These are phyloP conservation scores for Saturnispora halmiae DNA, from an alignment of 805 yeast species.

Conservation along the genomic window DNA sequence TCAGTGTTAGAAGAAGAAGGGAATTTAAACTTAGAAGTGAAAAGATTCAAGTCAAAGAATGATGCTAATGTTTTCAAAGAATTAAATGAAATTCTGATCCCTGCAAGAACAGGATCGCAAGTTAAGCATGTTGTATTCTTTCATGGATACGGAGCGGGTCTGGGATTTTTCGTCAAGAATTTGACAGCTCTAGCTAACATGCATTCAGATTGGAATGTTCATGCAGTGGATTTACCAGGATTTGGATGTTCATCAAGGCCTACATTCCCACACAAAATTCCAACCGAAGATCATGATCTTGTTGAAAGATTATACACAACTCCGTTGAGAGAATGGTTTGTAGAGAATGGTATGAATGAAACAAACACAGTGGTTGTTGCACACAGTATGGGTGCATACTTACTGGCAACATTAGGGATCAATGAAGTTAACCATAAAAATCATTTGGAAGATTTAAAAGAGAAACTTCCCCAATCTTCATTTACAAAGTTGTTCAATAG, in stretches of 20 bases:
- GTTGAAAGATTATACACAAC: conserved; percentile 60
- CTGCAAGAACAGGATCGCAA: conserved; percentile 24
- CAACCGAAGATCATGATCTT: conserved; percentile 32
- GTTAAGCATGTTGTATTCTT: conserved; percentile 55
- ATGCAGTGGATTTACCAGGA: conserved; percentile 82
- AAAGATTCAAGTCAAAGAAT: conserved; percentile 43
- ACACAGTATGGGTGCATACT: conserved; percentile 90
- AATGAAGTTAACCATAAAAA: conserved; percentile 13
- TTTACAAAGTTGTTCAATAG: not conserved
- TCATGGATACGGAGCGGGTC: conserved; percentile 92
- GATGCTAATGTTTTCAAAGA: conserved; percentile 31
- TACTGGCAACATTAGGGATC: conserved; percentile 48
- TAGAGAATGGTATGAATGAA: conserved; percentile 28
- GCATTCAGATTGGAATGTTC: conserved; percentile 56
- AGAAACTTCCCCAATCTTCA: conserved; percentile 6
- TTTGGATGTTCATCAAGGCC: conserved; percentile 88
- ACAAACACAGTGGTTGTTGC: conserved; percentile 56
- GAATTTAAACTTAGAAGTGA: conserved; percentile 34
- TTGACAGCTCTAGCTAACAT: conserved; percentile 32
- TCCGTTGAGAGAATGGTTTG: conserved; percentile 57
- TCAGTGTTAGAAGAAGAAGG: conserved; percentile 47
- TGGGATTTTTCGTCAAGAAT: conserved; percentile 72
- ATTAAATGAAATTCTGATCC: conserved; percentile 66
- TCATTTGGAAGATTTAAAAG: conserved; percentile 11
- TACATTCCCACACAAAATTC: conserved; percentile 38